Evolutionary conservation across 164 flowering plant species (phyloP), one percentile per base, ranked within the genome.

Genomic region (Paratinospora sagittata): DNA sequence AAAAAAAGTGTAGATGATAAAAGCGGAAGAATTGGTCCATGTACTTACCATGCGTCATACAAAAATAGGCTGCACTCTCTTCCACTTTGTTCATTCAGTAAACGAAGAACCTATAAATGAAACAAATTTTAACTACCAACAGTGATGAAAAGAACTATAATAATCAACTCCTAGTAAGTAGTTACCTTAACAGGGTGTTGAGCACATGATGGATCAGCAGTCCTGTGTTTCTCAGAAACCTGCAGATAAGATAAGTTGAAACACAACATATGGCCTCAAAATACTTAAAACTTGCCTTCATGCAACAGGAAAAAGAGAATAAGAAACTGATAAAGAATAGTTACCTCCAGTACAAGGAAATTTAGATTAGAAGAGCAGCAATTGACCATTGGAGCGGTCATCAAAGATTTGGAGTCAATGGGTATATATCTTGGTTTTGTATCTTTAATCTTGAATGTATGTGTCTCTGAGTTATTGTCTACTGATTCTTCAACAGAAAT

Each of bases 331-430:
- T 6, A 26, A 64, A 13, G 11, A 39, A 66, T 68, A 37, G 67
- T 73, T 55, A 91, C 98, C 97, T 92, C 98, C 71, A 95, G 77
- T 3, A 95, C 95, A 73, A 95, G 95, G 79, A 90, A 95, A 80
- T 70, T 72, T 27, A 62, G 67, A 78, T 73, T 71, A 23, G 81
- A 75, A 34, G 52, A 70, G 61, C 66, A 64, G 30, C 43, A 73
- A 41, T 70, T 17, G 57, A 49, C 74, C 26, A 69, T 75, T 27
- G 75, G 71, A 70, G 41, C 36, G 61, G 72, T 72, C 68, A 41
- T 67, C 10, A 55, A 58, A 74, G 77, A 62, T 74, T 71, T 72
- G 68, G 68, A 69, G 70, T 73, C 74, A 6, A 64, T 27, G 49
- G 70, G 30, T 37, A 61, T 71, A 23, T 60, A 73, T 45, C 37